These are phyloP conservation scores for Phialocephala sp. DNA, from an alignment of 2,329 filamentous ascomycete species.

Conservation along the genomic window DNA sequence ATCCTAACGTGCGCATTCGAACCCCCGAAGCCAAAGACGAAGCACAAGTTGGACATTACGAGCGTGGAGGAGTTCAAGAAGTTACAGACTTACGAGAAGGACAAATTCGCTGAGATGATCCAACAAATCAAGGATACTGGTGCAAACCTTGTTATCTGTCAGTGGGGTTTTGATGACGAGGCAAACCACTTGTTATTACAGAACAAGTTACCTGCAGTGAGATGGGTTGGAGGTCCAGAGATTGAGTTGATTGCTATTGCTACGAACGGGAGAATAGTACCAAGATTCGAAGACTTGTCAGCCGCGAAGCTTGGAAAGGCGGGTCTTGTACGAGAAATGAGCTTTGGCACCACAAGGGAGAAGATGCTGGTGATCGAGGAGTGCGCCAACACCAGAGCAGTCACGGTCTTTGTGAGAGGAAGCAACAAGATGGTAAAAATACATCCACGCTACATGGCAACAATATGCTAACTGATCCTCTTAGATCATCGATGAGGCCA, in stretches of 20 bases:
- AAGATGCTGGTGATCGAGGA: conserved; percentile 99
- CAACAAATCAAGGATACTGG: conserved; percentile 96
- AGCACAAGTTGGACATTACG: conserved; percentile 98
- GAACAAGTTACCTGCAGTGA: conserved; percentile 92
- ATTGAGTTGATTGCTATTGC: conserved; percentile 99
- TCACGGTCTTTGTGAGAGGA: conserved; percentile 94
- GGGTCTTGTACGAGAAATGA: conserved; percentile 91
- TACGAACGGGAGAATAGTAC: conserved; percentile 96
- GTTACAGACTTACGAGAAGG: conserved; percentile 91
- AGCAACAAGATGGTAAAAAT: conserved; percentile 95
- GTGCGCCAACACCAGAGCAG: conserved; percentile 95
- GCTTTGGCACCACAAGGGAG: conserved; percentile 94
- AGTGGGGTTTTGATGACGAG: conserved; percentile 99
- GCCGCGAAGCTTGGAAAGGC: conserved; percentile 89
- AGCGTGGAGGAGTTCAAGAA: conserved; percentile 98
- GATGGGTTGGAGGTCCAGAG: conserved; percentile 98
- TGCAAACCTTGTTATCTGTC: conserved; percentile 96
- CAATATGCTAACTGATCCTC: background rate
- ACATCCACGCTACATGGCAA: conserved; percentile 24
- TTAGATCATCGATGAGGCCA: conserved; percentile 98
- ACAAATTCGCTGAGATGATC: conserved; percentile 99
- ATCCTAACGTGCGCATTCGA: conserved; percentile 98
- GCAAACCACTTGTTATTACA: conserved; percentile 96
- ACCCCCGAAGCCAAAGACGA: conserved; percentile 98
- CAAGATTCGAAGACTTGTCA: conserved; percentile 92